These are phyloP conservation scores for Huntiella abstrusa DNA, from an alignment of 2,329 filamentous ascomycete genomes.

Conservation along the genomic window DNA sequence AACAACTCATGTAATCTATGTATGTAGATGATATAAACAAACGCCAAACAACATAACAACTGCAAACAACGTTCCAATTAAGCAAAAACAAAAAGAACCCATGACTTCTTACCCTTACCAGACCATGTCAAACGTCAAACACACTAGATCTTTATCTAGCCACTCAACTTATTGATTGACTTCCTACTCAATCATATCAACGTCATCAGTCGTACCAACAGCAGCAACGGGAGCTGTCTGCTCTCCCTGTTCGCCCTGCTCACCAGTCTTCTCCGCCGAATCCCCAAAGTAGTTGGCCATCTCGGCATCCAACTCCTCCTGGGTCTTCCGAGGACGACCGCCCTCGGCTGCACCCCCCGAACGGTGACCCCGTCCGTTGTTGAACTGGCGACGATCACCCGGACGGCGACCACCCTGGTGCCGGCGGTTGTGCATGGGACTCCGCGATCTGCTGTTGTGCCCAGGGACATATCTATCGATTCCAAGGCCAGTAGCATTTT, in stretches of 20 bases:
- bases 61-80: neutral
- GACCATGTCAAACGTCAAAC: neutral
- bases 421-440: slow-evolving; percentile 24
- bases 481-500: slow-evolving; percentile 42
- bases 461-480: slow-evolving; percentile 69
- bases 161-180: no score
- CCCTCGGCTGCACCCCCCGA: slow-evolving; percentile 16
- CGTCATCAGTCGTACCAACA: slow-evolving; percentile 29
- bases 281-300: slow-evolving; percentile 83
- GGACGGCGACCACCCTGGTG: slow-evolving; percentile 29
- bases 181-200: slow-evolving; percentile 50
- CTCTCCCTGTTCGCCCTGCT: slow-evolving; percentile 13
- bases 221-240: neutral
- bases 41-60: slow-evolving; percentile 36
- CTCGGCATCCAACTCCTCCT: slow-evolving; percentile 84
- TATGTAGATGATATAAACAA: slow-evolving; percentile 34
- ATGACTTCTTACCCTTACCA: neutral
- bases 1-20: no score
- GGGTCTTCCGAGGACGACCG: slow-evolving; percentile 60
- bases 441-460: slow-evolving; percentile 31
- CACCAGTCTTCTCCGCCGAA: slow-evolving; percentile 10
- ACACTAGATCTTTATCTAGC: no score
- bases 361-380: slow-evolving; percentile 13
- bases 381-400: slow-evolving; percentile 26
- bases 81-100: neutral